Percentiles rank a stretch among this genome's conserved stretches.
phyloP scores from a whole-genome alignment of 2,329 filamentous ascomycete genomes.

The Zopfia rhizophila region DNA sequence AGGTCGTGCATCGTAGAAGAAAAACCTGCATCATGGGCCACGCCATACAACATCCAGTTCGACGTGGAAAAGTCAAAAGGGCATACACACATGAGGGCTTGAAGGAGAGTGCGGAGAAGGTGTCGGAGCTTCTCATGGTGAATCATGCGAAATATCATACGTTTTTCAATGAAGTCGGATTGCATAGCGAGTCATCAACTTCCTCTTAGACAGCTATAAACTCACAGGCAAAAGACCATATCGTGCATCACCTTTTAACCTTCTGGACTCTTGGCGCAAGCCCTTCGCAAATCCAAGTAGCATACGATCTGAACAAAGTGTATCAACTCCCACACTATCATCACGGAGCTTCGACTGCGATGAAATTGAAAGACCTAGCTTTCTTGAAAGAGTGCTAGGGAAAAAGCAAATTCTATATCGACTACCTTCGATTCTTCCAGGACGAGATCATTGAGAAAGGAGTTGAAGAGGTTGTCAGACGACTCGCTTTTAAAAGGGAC shows the following conservation, averaged over 20 bases:
- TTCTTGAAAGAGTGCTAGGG: conserved; percentile 17
- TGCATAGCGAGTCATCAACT: conserved; percentile 7
- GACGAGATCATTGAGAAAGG: conserved; percentile 25
- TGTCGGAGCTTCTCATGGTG: conserved; percentile 4
- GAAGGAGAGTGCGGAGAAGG: conserved; percentile 7
- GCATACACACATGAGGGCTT: too few relatives aligned
- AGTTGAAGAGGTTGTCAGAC: conserved; percentile 17
- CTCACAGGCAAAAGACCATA: conserved; percentile 20
- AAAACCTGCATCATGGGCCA: too few relatives aligned
- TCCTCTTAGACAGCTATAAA: not conserved
- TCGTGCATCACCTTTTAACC: conserved; percentile 31
- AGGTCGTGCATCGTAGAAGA: too few relatives aligned
- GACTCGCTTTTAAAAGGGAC: conserved; percentile 18
- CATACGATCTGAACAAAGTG: too few relatives aligned
- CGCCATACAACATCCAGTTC: too few relatives aligned
- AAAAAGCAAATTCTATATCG: conserved; percentile 12
- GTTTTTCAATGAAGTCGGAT: conserved; percentile 6
- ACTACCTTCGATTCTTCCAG: conserved; percentile 30
- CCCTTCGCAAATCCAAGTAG: too few relatives aligned
- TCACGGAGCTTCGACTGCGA: too few relatives aligned
- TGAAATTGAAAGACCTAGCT: conserved; percentile 10
- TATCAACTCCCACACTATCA: too few relatives aligned
- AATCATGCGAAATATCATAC: conserved; percentile 11
- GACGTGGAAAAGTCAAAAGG: too few relatives aligned
- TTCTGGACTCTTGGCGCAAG: too few relatives aligned